Percentiles rank a stretch among this genome's conserved stretches.
phyloP scores from a whole-genome alignment of 1,139 yeast genomes.

The Blastobotrys apis region DNA sequence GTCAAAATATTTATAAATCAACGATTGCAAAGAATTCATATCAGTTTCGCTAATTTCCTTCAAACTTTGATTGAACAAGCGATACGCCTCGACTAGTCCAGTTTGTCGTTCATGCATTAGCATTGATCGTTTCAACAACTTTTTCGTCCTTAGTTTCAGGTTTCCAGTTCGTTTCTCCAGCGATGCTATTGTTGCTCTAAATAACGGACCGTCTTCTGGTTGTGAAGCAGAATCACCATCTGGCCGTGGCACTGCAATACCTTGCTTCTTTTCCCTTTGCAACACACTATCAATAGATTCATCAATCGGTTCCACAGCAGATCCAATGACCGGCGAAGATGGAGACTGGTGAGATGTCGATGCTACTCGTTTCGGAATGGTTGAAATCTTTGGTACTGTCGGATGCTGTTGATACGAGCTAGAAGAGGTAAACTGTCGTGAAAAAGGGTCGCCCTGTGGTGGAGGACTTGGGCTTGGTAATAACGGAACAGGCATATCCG shows the following conservation, averaged over 20 bases:
- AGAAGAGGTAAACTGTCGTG: neutral
- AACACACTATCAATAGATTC: constrained; percentile 22
- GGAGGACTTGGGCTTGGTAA: constrained; percentile 18
- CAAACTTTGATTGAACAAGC: constrained; percentile 33
- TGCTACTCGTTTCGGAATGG: neutral
- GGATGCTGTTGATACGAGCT: no score
- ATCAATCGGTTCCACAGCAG: constrained; percentile 1
- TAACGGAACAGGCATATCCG: constrained; percentile 2
- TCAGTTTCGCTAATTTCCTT: constrained; percentile 34
- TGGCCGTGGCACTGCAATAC: constrained; percentile 28
- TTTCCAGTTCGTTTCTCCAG: constrained; percentile 53
- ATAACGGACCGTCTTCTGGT: constrained; percentile 71
- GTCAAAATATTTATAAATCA: constrained; percentile 33
- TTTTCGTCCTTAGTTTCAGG: constrained; percentile 44
- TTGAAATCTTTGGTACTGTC: no score
- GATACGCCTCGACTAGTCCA: constrained; percentile 35
- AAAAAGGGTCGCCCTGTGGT: constrained; percentile 1
- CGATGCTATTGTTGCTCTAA: constrained; percentile 51
- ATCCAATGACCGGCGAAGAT: neutral
- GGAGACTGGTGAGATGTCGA: neutral
- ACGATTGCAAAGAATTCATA: constrained; percentile 33
- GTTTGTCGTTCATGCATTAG: constrained; percentile 37
- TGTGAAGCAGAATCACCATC: constrained; percentile 32
- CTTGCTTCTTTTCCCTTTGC: constrained; percentile 19
- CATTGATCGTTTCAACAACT: constrained; percentile 38